phyloP scores from a whole-genome alignment of 495 filamentous ascomycete genomes.

The Friedmanniomyces endolithicus region DNA sequence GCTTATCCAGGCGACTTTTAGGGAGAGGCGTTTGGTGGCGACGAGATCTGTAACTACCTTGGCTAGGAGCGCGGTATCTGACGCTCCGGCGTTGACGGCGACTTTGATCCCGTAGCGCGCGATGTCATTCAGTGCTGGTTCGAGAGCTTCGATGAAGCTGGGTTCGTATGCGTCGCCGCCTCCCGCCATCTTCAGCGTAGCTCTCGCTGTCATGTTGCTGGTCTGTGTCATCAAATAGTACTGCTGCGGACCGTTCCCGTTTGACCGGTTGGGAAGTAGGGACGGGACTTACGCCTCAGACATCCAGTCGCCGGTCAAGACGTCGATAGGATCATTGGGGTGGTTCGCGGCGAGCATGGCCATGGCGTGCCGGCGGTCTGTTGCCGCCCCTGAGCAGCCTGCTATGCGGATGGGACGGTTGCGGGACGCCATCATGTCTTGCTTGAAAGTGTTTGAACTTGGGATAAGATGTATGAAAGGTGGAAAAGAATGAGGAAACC shows the following conservation, averaged over 20 bases:
- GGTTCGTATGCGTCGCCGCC: slow-evolving; percentile 36
- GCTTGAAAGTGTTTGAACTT: too few species aligned
- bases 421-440: not conserved
- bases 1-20: slow-evolving; percentile 42
- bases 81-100: slow-evolving; percentile 47
- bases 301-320: slow-evolving; percentile 49
- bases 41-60: slow-evolving; percentile 37
- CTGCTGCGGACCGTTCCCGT: too few species aligned
- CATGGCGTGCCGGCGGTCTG: slow-evolving; percentile 46
- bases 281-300: slow-evolving; percentile 33
- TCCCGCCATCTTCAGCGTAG: slow-evolving; percentile 34
- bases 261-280: too few species aligned
- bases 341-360: slow-evolving; percentile 38
- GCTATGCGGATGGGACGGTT: slow-evolving; percentile 24
- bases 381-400: slow-evolving; percentile 40
- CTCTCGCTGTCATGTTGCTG: slow-evolving; percentile 37
- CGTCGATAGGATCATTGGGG: slow-evolving; percentile 41
- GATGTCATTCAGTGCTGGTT: slow-evolving; percentile 40
- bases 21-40: slow-evolving; percentile 31
- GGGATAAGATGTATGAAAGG: not conserved
- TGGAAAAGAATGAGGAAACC: not conserved
- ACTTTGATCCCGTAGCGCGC: slow-evolving; percentile 42
- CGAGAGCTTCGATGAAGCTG: slow-evolving; percentile 41
- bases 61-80: slow-evolving; percentile 38
- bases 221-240: too few species aligned